Conservation (phyloP, 1,284 basidiomycete species). For the Cutaneotrichosporon sp. region DNA sequence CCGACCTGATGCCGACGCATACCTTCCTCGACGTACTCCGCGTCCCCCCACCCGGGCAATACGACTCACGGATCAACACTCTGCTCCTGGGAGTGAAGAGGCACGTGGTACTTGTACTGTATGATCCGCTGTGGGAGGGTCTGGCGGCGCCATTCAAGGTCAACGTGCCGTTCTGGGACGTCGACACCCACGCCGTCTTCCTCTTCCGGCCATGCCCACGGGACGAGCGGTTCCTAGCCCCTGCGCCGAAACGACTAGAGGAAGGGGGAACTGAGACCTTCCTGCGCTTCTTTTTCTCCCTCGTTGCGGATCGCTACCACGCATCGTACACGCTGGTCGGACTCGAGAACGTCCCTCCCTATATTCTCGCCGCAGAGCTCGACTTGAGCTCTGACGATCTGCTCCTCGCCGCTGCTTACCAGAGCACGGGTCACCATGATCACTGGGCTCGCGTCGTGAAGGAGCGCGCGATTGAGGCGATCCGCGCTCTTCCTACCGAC, state of each 20-base stretch:
- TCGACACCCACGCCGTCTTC: not conserved
- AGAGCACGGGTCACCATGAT: not conserved
- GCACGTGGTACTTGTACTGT: not conserved
- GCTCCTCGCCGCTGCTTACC: not conserved
- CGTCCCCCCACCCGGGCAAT: not conserved
- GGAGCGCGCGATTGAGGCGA: not conserved
- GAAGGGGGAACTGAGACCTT: not conserved
- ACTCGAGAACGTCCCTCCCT: not conserved
- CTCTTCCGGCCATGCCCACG: not conserved
- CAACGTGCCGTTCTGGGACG: conserved; percentile 1
- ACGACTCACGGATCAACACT: not conserved
- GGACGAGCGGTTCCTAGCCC: not conserved
- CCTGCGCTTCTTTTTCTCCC: not conserved
- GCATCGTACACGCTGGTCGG: not conserved
- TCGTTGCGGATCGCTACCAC: not conserved
- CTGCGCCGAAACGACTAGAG: not conserved
- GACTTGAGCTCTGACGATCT: not conserved
- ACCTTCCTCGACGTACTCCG: not conserved
- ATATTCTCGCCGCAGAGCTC: not conserved
- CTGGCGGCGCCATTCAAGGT: not conserved
- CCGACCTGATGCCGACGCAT: not conserved
- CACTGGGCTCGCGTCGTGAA: not conserved
- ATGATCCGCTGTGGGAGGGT: not conserved
- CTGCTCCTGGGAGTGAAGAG: not conserved
- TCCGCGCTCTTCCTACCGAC: not conserved